A percentile compares a stretch with the other conserved stretches of the same genome.
These are phyloP conservation scores for Leishmania lainsoni DNA, from an alignment of 208 protist genomes.

Conservation along the genomic window DNA sequence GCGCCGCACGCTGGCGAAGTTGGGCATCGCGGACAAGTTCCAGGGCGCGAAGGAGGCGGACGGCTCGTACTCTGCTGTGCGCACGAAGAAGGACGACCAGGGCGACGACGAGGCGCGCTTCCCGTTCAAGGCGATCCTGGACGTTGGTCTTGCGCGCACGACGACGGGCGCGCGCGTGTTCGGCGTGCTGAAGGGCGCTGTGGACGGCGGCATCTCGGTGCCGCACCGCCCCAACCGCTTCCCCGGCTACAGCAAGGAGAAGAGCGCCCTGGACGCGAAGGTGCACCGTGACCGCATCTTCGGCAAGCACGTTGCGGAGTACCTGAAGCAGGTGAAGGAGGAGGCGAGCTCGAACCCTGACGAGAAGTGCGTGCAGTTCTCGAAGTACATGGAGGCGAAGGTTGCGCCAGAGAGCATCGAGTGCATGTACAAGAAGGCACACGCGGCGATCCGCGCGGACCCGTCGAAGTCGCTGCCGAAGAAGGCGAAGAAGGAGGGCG, in stretches of 20 bases:
- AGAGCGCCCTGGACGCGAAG: conserved; percentile 90
- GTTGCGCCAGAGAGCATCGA: conserved; percentile 94
- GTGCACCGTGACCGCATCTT: conserved; percentile 96
- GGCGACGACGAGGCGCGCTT: conserved; percentile 85
- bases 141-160: conserved; percentile 97
- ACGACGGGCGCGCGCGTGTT: conserved; percentile 97
- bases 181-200: conserved; percentile 95
- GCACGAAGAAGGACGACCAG: conserved; percentile 80
- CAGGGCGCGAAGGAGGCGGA: conserved; percentile 91
- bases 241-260: conserved; percentile 95
- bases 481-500: conserved; percentile 61
- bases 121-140: conserved; percentile 98
- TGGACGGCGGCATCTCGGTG: conserved; percentile 97
- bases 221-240: conserved; percentile 97
- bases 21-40: conserved; percentile 95
- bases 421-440: conserved; percentile 94
- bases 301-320: conserved; percentile 97
- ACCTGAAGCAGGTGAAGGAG: conserved; percentile 97
- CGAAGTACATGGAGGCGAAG: conserved; percentile 93
- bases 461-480: conserved; percentile 76
- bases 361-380: conserved; percentile 96
- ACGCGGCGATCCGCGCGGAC: conserved; percentile 94
- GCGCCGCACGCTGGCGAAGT: conserved; percentile 96
- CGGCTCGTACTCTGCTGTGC: conserved; percentile 82
- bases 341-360: conserved; percentile 88